These are phyloP conservation scores for Amorphotheca resinae DNA, from an alignment of 495 filamentous ascomycete genomes.

Conservation along the genomic window DNA sequence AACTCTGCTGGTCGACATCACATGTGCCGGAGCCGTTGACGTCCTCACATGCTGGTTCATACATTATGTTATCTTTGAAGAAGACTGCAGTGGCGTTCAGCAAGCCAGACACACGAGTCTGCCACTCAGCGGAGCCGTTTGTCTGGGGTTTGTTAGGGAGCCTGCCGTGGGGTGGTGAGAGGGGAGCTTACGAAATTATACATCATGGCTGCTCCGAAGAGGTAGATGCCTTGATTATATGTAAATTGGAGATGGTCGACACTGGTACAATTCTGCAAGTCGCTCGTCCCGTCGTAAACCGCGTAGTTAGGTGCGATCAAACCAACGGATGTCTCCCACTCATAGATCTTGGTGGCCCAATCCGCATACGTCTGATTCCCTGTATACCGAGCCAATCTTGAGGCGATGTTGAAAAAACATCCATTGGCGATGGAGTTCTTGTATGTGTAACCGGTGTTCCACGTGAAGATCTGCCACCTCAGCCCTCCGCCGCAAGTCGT, in stretches of 20 bases:
- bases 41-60: conserved; percentile 62
- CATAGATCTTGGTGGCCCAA: conserved; percentile 60
- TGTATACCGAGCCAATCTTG: conserved; percentile 64
- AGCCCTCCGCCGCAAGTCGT: conserved; percentile 58
- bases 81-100: conserved; percentile 39
- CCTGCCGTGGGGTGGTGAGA: background rate
- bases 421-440: conserved; percentile 70
- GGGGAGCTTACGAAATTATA: conserved; percentile 48
- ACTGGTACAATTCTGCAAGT: conserved; percentile 46
- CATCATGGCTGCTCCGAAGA: conserved; percentile 69
- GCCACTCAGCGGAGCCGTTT: conserved; percentile 23
- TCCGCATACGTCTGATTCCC: conserved; percentile 66
- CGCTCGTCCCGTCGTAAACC: conserved; percentile 62
- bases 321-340: conserved; percentile 53
- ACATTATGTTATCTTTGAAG: conserved; percentile 44
- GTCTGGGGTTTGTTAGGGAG: conserved; percentile 6
- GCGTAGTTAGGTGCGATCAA: conserved; percentile 49
- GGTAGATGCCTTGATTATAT: conserved; percentile 61
- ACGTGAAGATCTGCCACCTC: conserved; percentile 74
- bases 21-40: conserved; percentile 27
- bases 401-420: conserved; percentile 70
- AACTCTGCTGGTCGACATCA: conserved; percentile 54
- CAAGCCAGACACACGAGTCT: conserved; percentile 10
- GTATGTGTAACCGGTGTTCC: conserved; percentile 69
- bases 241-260: conserved; percentile 54